phyloP scores from a whole-genome alignment of 768 basidiomycete species.

The Tylopilus vinaceipallidus region DNA sequence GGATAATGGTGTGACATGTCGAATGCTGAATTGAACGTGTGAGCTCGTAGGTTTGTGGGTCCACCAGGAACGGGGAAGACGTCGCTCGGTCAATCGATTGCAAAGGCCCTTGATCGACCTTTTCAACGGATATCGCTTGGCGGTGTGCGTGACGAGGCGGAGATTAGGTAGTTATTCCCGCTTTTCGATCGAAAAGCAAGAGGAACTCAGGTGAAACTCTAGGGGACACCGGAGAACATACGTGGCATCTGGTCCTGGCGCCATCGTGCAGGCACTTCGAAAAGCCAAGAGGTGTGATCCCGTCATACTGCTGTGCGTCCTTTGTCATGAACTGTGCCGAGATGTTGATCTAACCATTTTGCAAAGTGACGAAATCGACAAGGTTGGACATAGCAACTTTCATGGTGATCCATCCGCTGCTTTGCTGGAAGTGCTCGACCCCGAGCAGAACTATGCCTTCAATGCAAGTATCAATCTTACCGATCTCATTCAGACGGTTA shows the following conservation, averaged over 20 bases:
- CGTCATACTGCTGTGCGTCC: conserved; percentile 64
- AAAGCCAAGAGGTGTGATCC: conserved; percentile 81
- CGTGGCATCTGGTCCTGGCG: conserved; percentile 82
- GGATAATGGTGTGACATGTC: not conserved
- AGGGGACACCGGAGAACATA: conserved; percentile 79
- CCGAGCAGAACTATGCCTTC: conserved; percentile 87
- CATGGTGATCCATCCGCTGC: conserved; percentile 93
- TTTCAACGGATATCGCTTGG: conserved; percentile 93
- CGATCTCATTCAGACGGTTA: not conserved
- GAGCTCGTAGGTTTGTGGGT: conserved; percentile 67
- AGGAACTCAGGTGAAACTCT: conserved; percentile 2
- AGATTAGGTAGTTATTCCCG: conserved; percentile 45
- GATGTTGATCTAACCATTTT: not conserved
- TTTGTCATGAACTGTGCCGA: not conserved
- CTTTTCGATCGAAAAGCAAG: conserved; percentile 6
- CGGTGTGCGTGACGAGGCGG: conserved; percentile 91
- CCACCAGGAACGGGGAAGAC: conserved; percentile 93
- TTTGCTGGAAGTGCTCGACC: conserved; percentile 88
- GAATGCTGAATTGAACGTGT: not conserved
- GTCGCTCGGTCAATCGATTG: conserved; percentile 85
- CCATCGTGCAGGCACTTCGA: conserved; percentile 83
- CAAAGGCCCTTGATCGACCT: conserved; percentile 75
- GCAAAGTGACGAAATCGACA: conserved; percentile 81
- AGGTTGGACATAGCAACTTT: conserved; percentile 81
- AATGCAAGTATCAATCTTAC: conserved; percentile 45